These are phyloP conservation scores for Saussurea involucrata DNA, from an alignment of 129 eudicot genomes.

Conservation along the genomic window DNA sequence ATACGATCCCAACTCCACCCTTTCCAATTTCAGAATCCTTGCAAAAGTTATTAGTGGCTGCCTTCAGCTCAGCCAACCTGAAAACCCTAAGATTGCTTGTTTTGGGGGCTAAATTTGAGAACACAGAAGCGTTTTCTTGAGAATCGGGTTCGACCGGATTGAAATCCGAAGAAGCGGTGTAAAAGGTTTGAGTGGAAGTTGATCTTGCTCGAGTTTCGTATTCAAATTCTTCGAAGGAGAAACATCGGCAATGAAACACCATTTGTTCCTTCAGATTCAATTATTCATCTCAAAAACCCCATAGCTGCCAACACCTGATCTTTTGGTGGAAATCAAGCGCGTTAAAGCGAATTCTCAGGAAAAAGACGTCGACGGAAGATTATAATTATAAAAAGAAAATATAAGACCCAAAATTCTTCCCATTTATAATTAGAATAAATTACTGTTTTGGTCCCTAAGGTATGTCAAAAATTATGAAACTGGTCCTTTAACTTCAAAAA, in stretches of 20 bases:
- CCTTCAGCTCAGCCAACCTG: constrained; percentile 55
- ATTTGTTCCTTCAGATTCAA: constrained; percentile 6
- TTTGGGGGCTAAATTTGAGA: constrained; percentile 28
- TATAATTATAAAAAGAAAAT: too few relatives aligned
- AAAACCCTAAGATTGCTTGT: constrained; percentile 55
- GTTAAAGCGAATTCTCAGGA: too few relatives aligned
- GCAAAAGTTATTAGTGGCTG: constrained; percentile 47
- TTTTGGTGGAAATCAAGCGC: too few relatives aligned
- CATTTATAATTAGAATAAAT: too few relatives aligned
- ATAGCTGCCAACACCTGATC: too few relatives aligned
- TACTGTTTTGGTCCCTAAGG: too few relatives aligned
- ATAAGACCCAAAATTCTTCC: too few relatives aligned
- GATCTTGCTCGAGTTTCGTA: neutral
- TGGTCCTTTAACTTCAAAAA: too few relatives aligned
- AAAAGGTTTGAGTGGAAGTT: neutral
- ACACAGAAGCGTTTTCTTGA: neutral
- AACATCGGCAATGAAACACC: constrained; percentile 27
- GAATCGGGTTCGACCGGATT: neutral
- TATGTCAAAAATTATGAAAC: too few relatives aligned
- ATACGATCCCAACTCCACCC: constrained; percentile 77
- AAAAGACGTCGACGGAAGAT: too few relatives aligned
- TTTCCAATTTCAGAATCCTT: constrained; percentile 57
- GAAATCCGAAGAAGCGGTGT: neutral
- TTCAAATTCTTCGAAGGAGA: constrained; percentile 7
- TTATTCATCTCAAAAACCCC: too few relatives aligned